phyloP scores from a whole-genome alignment of 108 stramenopile species.

The Pseudonitzschia delicatissima region DNA sequence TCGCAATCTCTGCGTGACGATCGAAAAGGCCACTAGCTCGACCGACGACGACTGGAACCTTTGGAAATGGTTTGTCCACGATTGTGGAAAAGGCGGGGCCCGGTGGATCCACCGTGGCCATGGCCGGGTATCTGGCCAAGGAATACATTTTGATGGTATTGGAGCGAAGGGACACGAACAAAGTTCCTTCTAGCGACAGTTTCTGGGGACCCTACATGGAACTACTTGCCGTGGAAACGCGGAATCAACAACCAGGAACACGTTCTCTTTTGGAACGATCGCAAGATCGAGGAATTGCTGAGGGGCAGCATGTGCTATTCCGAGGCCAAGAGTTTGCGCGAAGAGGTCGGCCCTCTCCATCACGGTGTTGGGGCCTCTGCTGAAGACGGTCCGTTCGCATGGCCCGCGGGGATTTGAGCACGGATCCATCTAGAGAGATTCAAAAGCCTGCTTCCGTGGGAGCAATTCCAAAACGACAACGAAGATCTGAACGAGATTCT shows the following conservation, averaged over 20 bases:
- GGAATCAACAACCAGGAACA: slow-evolving; percentile 75
- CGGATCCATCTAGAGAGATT: not conserved
- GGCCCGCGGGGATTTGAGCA: slow-evolving; percentile 48
- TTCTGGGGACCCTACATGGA: slow-evolving; percentile 59
- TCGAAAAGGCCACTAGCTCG: slow-evolving; percentile 38
- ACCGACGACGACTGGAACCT: slow-evolving; percentile 13
- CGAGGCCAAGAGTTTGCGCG: slow-evolving; percentile 51
- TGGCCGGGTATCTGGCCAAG: slow-evolving; percentile 74
- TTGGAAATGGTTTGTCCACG: slow-evolving; percentile 50
- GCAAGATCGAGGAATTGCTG: slow-evolving; percentile 53
- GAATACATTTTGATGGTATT: slow-evolving; percentile 39
- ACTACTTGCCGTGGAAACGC: slow-evolving; percentile 67
- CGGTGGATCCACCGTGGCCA: slow-evolving; percentile 48
- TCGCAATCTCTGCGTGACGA: slow-evolving; percentile 53
- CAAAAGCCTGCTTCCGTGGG: slow-evolving; percentile 17
- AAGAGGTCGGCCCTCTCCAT: slow-evolving; percentile 60
- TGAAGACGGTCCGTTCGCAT: slow-evolving; percentile 42
- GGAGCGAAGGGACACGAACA: slow-evolving; percentile 29
- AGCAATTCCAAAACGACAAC: not conserved
- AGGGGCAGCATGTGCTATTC: slow-evolving; percentile 54
- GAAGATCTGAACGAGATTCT: slow-evolving; percentile 6
- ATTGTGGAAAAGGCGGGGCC: slow-evolving; percentile 52
- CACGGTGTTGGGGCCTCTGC: slow-evolving; percentile 37
- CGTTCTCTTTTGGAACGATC: slow-evolving; percentile 65
- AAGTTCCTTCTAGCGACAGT: not conserved